A percentile compares a stretch with the other conserved stretches of the same genome.
Conservation (phyloP, 345 rosid species). For the Stellera chamaejasme region DNA sequence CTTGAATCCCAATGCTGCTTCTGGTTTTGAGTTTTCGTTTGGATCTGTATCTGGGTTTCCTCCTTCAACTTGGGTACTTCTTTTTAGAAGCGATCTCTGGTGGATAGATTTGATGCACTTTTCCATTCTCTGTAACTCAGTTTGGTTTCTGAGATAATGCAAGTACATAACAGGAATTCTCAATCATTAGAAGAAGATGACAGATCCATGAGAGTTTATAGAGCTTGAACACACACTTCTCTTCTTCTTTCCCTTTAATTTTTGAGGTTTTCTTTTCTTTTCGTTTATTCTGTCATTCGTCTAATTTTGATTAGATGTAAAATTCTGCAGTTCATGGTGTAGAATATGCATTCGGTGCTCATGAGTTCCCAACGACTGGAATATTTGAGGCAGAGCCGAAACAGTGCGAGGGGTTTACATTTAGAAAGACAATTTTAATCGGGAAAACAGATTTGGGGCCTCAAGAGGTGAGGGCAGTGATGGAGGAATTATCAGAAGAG, state of each 20-base stretch:
- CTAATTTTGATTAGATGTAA: background rate
- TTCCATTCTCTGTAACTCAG: background rate
- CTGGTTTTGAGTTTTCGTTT: background rate
- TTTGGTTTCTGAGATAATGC: slow-evolving; percentile 19
- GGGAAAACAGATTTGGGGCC: slow-evolving; percentile 77
- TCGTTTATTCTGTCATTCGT: background rate
- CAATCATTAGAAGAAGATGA: background rate
- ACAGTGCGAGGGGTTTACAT: slow-evolving; percentile 83
- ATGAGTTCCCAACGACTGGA: slow-evolving; percentile 86
- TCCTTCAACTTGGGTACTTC: background rate
- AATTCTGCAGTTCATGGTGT: slow-evolving; percentile 66
- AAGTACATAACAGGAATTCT: background rate
- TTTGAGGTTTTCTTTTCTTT: background rate
- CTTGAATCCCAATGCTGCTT: background rate
- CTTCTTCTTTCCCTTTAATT: background rate
- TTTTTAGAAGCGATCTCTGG: background rate
- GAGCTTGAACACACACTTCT: background rate
- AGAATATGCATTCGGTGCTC: slow-evolving; percentile 97
- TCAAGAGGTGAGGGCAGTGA: slow-evolving; percentile 53
- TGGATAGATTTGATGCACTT: background rate
- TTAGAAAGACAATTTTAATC: slow-evolving; percentile 74
- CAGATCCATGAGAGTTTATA: background rate
- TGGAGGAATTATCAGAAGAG: slow-evolving; percentile 71
- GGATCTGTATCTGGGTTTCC: slow-evolving; percentile 14
- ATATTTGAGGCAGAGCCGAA: slow-evolving; percentile 92